Evolutionary conservation across 1,139 yeast genomes (phyloP), one percentile per base, ranked within the genome.

Genomic region (Hanseniaspora gamundiae): DNA sequence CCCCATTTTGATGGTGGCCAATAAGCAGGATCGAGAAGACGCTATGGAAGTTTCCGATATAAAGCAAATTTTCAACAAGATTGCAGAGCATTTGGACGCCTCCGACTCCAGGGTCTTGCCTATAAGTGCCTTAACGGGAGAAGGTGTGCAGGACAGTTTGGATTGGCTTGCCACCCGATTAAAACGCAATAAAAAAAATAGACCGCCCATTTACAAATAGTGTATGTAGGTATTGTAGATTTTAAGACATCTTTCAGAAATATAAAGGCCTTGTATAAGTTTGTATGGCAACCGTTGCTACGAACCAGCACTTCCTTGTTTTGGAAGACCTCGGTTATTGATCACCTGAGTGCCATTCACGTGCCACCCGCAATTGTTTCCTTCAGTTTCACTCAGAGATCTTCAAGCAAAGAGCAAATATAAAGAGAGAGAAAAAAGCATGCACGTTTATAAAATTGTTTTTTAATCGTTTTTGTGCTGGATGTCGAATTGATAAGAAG

Each of bases 1-100:
- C 13, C 98, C 97, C 0, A 77, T 91, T 8, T 67, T 91, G 44
- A 87, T 91, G 95, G 69, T 91, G 58, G 97, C 96, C 9, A 91
- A 91, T 62, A 91, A 91, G 61, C 96, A 87, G 66, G 98, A 91
- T 62, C 68, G 83, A 46, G 87, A 85, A 40, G 87, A 80, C 43
- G 82, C 86, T 53, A 69, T 88, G 65, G 95, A 79, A 56, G 77
- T 80, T 52, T 74, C 76, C 66, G 78, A 82, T 65, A 71, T 91
- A 60, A 77, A 88, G 70, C 71, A 93, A 73, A 63, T 88, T 56
- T 70, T 91, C 71, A 76, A 88, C 69, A 68, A 79, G 61, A 73
- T 82, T 58, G 81, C 96, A 47, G 75, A 83, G 70, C 74, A 80
- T 55, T 66, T 91, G 57, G 85, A 85, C 53, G 97, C 97, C 0